These are phyloP conservation scores for Articulospora tetracladia DNA, from an alignment of 495 filamentous ascomycete genomes.

Conservation along the genomic window DNA sequence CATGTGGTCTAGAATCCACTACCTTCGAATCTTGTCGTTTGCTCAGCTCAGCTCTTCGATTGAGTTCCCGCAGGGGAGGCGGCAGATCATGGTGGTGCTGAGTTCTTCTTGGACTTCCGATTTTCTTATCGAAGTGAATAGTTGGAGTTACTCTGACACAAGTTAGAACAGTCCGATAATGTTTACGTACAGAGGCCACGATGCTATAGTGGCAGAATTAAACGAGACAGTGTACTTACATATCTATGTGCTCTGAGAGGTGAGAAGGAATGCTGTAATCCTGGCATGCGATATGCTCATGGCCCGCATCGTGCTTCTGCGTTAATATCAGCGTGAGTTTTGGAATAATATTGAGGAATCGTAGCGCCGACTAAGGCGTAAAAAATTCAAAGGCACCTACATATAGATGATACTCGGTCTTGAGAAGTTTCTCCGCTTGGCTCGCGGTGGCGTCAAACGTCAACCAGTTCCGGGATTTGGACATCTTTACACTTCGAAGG, in stretches of 20 bases:
- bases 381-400: too few species aligned
- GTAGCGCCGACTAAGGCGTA: too few species aligned
- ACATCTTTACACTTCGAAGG: constrained; percentile 40
- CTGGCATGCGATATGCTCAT: constrained; percentile 30
- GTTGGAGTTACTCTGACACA: constrained; percentile 16
- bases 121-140: constrained; percentile 19
- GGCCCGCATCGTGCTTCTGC: constrained; percentile 42
- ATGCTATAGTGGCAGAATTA: too few species aligned
- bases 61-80: constrained; percentile 8
- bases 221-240: neutral
- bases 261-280: constrained; percentile 20
- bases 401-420: constrained; percentile 57
- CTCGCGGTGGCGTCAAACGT: constrained; percentile 47
- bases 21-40: neutral
- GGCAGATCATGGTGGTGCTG: constrained; percentile 14
- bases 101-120: constrained; percentile 7
- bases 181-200: too few species aligned
- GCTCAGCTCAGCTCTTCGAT: constrained; percentile 6
- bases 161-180: neutral
- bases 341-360: too few species aligned
- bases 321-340: too few species aligned
- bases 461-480: constrained; percentile 42
- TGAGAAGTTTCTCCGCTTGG: constrained; percentile 53
- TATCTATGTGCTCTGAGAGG: constrained; percentile 19
- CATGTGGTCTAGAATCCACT: neutral